Evolutionary conservation across 768 basidiomycete genomes (phyloP), one percentile per base, ranked within the genome.

Genomic region (Psilocybe subaeruginosa): DNA sequence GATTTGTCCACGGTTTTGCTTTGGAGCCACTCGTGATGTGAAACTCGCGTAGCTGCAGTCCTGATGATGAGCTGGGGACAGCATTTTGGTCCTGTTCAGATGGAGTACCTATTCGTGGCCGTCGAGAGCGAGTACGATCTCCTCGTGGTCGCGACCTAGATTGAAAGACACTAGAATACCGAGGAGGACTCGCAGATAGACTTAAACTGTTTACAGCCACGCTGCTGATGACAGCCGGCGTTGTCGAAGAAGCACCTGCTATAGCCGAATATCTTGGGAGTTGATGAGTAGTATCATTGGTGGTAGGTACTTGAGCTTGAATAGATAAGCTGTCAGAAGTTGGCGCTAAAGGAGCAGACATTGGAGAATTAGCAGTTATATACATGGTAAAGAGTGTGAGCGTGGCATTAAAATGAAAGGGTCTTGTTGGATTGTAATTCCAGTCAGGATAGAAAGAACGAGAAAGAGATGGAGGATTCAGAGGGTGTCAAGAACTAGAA

Each of bases 1-100:
- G 60, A 9, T 67, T 72, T 16, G 71, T 68, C 70, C 71, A 74
- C 9, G 69, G 62, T 7, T 56, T 48, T 9, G 57, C 16, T 47
- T 59, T 65, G 23, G 31, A 19, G 7, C 65, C 64, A 23, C 33
- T 57, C n/a, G 46, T 62, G 53, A 65, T 58, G 16, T 66, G 64
- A 37, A 66, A 69, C 47, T 66, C 64, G 33, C 65, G 65, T 8
- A 59, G 47, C 48, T 66, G 62, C 1, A 59, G 56, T 23, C 56
- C 66, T 35, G 56, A 59, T 3, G n/a, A n/a, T 4, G 54, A 54
- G 56, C 60, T 51, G 16, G 59, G 35, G 12, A 35, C 31, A 37
- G 43, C 57, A 33, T 55, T 48, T 17, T 31, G 31, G 29, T 56
- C 60, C 48, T 53, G 48, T 17, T 37, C 47, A 11, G 39, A 9